These are phyloP conservation scores for Scutellaria barbata DNA, from an alignment of 257 asterid species.

Conservation along the genomic window DNA sequence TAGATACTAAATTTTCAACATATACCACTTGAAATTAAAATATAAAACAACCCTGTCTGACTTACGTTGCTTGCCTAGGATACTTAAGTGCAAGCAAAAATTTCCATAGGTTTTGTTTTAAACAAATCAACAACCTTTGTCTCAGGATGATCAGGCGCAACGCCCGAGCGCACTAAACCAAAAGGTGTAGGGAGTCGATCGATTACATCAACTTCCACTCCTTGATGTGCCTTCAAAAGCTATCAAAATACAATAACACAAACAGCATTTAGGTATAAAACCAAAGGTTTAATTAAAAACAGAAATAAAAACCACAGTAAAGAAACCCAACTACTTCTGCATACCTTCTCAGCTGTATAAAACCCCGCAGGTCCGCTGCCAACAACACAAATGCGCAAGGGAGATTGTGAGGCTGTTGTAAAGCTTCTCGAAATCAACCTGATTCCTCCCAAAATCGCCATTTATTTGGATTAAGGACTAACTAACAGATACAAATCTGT, in stretches of 20 bases:
- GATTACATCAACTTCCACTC: slow-evolving; percentile 79
- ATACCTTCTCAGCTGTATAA: slow-evolving; percentile 88
- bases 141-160: slow-evolving; percentile 98
- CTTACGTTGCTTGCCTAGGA: background rate
- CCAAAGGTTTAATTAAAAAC: background rate
- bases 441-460: slow-evolving; percentile 43
- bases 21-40: background rate
- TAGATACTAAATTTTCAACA: background rate
- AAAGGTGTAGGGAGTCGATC: slow-evolving; percentile 94
- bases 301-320: background rate
- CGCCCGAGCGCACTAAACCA: slow-evolving; percentile 95
- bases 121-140: slow-evolving; percentile 62
- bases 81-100: background rate
- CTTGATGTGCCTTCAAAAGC: slow-evolving; percentile 77
- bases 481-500: background rate
- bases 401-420: slow-evolving; percentile 48
- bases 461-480: slow-evolving; percentile 17
- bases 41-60: background rate
- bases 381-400: slow-evolving; percentile 74
- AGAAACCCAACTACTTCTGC: background rate
- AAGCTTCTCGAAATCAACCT: slow-evolving; percentile 53
- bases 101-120: background rate
- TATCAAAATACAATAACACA: slow-evolving; percentile 34
- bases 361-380: slow-evolving; percentile 99
- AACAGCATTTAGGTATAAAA: slow-evolving; percentile 9